Conservation (phyloP, 805 yeast species). For the Debaryomyces tyrocola region DNA sequence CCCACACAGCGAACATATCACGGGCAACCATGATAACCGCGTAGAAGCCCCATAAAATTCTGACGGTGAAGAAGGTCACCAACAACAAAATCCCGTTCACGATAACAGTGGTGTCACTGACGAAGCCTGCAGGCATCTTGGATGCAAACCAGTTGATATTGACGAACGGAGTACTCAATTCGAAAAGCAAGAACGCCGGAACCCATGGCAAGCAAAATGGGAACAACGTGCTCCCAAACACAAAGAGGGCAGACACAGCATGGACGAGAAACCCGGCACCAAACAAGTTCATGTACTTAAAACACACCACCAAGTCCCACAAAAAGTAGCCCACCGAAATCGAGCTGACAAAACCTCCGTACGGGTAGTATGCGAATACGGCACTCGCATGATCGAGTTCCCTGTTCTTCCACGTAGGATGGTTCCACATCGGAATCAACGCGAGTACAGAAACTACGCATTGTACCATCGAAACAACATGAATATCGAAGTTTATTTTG, state of each 20-base stretch:
- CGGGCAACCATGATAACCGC: slow-evolving; percentile 56
- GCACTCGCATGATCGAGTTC: slow-evolving; percentile 40
- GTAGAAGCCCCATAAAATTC: slow-evolving; percentile 86
- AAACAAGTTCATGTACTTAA: slow-evolving; percentile 60
- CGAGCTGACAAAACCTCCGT: slow-evolving; percentile 70
- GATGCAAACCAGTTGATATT: slow-evolving; percentile 90
- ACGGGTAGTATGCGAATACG: slow-evolving; percentile 71
- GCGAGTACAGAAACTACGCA: slow-evolving; percentile 61
- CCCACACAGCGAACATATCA: slow-evolving; percentile 48
- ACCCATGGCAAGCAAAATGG: slow-evolving; percentile 83
- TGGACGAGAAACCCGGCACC: slow-evolving; percentile 84
- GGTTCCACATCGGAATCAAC: slow-evolving; percentile 65
- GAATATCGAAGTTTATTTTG: slow-evolving; percentile 81
- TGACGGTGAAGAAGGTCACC: slow-evolving; percentile 66
- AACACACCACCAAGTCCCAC: slow-evolving; percentile 83
- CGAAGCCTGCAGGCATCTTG: slow-evolving; percentile 66
- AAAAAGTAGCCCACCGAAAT: slow-evolving; percentile 81
- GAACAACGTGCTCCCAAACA: slow-evolving; percentile 58
- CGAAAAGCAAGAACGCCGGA: slow-evolving; percentile 81
- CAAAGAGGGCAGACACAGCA: slow-evolving; percentile 78
- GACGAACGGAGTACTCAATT: slow-evolving; percentile 91
- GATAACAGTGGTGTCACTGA: slow-evolving; percentile 53
- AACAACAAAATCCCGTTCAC: slow-evolving; percentile 75
- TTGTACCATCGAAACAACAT: slow-evolving; percentile 85
- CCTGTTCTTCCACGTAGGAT: slow-evolving; percentile 43